phyloP scores from a whole-genome alignment of 1,284 basidiomycete species.

The Heliocybe sulcata region DNA sequence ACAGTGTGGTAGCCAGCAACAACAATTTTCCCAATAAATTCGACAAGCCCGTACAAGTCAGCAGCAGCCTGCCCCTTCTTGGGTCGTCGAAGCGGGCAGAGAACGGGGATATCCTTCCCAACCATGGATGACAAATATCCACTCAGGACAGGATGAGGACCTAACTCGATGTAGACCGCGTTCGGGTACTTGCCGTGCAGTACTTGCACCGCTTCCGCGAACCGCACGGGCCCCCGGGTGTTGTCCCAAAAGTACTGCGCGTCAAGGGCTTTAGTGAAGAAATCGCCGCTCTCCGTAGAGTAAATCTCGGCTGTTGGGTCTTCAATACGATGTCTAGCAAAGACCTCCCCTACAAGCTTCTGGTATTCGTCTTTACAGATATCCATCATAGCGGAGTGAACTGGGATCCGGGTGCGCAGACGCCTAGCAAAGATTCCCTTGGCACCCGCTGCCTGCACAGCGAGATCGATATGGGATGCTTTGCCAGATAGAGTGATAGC shows the following conservation, averaged over 20 bases:
- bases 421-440: conserved; percentile 24
- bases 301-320: conserved; percentile 14
- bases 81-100: background rate
- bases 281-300: conserved; percentile 18
- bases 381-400: conserved; percentile 27
- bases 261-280: conserved; percentile 12
- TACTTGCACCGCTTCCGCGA: conserved; percentile 16
- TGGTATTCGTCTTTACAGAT: conserved; percentile 19
- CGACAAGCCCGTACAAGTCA: background rate
- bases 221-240: conserved; percentile 23
- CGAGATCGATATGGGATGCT: conserved; percentile 18
- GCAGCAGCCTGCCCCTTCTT: background rate
- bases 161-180: conserved; percentile 23
- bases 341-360: conserved; percentile 16
- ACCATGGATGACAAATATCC: background rate
- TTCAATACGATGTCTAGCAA: conserved; percentile 14
- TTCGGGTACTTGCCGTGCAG: conserved; percentile 13
- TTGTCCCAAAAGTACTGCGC: conserved; percentile 29
- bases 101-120: background rate
- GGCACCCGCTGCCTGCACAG: conserved; percentile 17
- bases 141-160: conserved; percentile 27
- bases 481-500: conserved; percentile 28
- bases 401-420: conserved; percentile 23
- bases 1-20: background rate
- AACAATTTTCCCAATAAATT: background rate